Evolutionary conservation across 2,329 filamentous ascomycete genomes (phyloP).

Genomic region (Lachnellula occidentalis): DNA sequence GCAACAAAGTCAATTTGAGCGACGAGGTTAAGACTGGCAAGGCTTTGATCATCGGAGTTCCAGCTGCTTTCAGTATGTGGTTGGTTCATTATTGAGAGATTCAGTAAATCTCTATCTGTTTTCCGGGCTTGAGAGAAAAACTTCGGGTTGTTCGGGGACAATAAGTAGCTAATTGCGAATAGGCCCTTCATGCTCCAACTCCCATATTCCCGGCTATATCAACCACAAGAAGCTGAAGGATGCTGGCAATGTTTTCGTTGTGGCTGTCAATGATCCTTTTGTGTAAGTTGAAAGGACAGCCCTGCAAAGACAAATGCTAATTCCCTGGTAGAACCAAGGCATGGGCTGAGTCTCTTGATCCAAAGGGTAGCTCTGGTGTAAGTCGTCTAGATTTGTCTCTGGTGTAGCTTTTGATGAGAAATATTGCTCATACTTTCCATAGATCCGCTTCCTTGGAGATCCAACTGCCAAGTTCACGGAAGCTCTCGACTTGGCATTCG

Average conservation of each 20-base stretch:
- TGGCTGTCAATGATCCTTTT: conserved; percentile 90
- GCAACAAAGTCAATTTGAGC: conserved; percentile 78
- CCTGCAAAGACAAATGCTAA: neutral
- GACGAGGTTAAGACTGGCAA: conserved; percentile 67
- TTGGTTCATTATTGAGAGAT: neutral
- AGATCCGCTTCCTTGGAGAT: conserved; percentile 89
- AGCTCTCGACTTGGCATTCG: conserved; percentile 77
- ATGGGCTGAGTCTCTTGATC: conserved; percentile 9
- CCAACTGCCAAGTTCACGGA: conserved; percentile 74
- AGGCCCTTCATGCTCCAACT: conserved; percentile 58
- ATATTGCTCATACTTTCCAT: neutral
- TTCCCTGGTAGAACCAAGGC: conserved; percentile 6
- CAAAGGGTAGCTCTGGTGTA: conserved; percentile 45
- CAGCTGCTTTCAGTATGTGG: conserved; percentile 64
- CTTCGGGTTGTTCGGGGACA: neutral
- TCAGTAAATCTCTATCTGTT: neutral
- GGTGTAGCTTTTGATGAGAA: neutral
- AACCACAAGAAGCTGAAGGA: conserved; percentile 70
- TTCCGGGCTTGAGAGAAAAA: neutral
- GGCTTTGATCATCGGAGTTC: conserved; percentile 79
- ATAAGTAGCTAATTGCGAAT: neutral
- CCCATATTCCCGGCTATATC: conserved; percentile 83
- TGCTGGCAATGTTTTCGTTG: conserved; percentile 80
- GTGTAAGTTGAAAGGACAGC: conserved; percentile 59
- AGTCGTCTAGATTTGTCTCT: conserved; percentile 52